Conservation (phyloP, 1,284 basidiomycete species). For the Gastroboletus turbinatus region DNA sequence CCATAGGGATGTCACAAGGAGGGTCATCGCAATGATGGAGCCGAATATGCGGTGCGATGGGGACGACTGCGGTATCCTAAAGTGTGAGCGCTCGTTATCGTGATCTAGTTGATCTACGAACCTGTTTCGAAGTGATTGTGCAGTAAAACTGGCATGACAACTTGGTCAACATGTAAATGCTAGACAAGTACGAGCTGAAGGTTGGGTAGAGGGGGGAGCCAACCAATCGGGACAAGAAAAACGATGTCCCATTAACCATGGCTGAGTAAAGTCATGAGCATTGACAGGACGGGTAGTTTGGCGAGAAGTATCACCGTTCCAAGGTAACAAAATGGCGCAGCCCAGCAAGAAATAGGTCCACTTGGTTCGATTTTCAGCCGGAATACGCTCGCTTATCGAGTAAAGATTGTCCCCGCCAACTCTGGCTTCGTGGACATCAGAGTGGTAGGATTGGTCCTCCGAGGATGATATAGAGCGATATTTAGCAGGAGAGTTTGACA, state of each 20-base stretch:
- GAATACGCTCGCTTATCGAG: neutral
- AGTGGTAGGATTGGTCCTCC: neutral
- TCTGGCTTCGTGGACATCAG: neutral
- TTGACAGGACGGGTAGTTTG: neutral
- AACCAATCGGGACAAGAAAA: conserved; percentile 62
- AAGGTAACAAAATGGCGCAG: conserved; percentile 68
- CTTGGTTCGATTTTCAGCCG: conserved; percentile 39
- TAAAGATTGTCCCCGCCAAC: neutral
- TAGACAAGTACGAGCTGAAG: conserved; percentile 72
- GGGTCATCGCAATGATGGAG: conserved; percentile 42
- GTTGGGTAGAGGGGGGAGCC: conserved; percentile 53
- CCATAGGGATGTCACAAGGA: conserved; percentile 54
- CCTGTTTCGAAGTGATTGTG: conserved; percentile 63
- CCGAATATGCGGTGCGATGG: conserved; percentile 49
- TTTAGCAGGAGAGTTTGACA: neutral
- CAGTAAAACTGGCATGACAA: conserved; percentile 70
- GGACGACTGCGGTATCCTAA: conserved; percentile 30
- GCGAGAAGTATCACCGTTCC: conserved; percentile 58
- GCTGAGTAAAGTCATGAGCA: conserved; percentile 39
- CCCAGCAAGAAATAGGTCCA: conserved; percentile 70
- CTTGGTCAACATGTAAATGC: conserved; percentile 61
- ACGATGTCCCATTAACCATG: conserved; percentile 73
- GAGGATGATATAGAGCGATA: conserved; percentile 8
- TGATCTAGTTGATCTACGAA: conserved; percentile 31
- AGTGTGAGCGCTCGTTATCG: conserved; percentile 30